phyloP scores from a whole-genome alignment of 1,284 basidiomycete species.

The Pseudozyma hubeiensis region DNA sequence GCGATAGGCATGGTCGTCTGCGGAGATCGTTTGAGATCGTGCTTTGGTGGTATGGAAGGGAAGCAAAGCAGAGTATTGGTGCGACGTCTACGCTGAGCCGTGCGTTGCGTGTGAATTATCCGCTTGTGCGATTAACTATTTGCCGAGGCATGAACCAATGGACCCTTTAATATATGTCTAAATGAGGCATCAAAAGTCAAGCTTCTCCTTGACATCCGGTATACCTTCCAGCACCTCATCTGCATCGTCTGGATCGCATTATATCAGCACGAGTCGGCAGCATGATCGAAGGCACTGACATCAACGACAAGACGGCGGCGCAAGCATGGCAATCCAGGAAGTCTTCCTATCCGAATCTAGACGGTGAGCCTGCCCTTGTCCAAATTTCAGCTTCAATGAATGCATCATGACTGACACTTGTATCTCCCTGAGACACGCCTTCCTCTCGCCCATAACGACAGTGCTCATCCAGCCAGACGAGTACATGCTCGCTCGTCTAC shows the following conservation, averaged over 20 bases:
- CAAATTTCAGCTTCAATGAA: background rate
- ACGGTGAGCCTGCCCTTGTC: slow-evolving; percentile 18
- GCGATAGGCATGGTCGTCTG: too few relatives aligned
- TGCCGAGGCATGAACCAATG: background rate
- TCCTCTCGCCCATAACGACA: background rate
- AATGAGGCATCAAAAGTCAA: too few relatives aligned
- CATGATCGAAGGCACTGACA: slow-evolving; percentile 3
- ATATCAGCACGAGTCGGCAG: background rate
- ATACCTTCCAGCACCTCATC: background rate
- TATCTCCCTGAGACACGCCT: background rate
- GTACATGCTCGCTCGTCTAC: slow-evolving; percentile 31
- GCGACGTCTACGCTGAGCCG: slow-evolving; percentile 1
- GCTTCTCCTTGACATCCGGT: too few relatives aligned
- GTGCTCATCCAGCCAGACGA: slow-evolving; percentile 38
- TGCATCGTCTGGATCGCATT: background rate
- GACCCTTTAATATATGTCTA: slow-evolving; percentile 1
- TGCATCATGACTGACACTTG: background rate
- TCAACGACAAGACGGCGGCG: slow-evolving; percentile 30
- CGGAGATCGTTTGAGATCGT: too few relatives aligned
- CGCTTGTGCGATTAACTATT: too few relatives aligned
- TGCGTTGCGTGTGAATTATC: background rate
- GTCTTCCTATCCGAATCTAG: slow-evolving; percentile 33
- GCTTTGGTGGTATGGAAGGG: background rate
- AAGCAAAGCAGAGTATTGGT: background rate
- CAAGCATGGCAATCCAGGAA: slow-evolving; percentile 30